phyloP scores from a whole-genome alignment of 345 rosid genomes.

The Lumnitzera littorea region DNA sequence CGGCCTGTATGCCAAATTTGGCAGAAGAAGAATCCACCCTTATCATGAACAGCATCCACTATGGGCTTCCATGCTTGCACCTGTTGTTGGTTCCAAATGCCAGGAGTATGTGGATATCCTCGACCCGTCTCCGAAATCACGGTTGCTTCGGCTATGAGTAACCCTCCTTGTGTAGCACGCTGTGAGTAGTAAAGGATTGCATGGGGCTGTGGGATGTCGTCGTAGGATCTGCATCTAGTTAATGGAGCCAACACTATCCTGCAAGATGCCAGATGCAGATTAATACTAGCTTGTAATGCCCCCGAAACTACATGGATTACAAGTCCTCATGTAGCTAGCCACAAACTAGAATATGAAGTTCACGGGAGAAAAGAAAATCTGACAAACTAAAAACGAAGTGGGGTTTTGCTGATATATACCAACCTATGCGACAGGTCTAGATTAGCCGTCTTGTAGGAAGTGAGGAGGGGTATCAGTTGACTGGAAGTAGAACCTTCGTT shows the following conservation, averaged over 20 bases:
- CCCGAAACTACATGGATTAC: too few relatives aligned
- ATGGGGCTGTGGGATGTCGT: constrained; percentile 20
- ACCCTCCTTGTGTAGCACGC: constrained; percentile 22
- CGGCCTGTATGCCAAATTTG: constrained; percentile 25
- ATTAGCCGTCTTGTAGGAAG: too few relatives aligned
- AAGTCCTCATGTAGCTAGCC: too few relatives aligned
- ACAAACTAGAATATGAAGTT: too few relatives aligned
- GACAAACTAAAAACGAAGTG: too few relatives aligned
- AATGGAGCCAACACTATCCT: constrained; percentile 23
- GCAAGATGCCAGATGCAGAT: background rate
- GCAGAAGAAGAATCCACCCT: constrained; percentile 26
- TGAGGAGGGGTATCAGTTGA: too few relatives aligned
- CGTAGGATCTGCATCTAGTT: constrained; percentile 22
- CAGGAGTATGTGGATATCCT: constrained; percentile 18
- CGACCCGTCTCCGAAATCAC: constrained; percentile 18
- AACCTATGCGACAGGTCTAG: too few relatives aligned
- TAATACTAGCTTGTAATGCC: too few relatives aligned
- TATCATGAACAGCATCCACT: constrained; percentile 23
- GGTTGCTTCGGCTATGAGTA: constrained; percentile 24
- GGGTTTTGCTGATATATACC: too few relatives aligned
- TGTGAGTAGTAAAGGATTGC: constrained; percentile 30
- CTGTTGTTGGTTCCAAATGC: constrained; percentile 17
- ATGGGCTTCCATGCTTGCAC: constrained; percentile 26
- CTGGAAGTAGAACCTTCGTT: too few relatives aligned
- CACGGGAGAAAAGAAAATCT: too few relatives aligned